Base-by-base conservation (phyloP, 2,329 filamentous ascomycete genomes). In the Tolypocladium paradoxum region DNA sequence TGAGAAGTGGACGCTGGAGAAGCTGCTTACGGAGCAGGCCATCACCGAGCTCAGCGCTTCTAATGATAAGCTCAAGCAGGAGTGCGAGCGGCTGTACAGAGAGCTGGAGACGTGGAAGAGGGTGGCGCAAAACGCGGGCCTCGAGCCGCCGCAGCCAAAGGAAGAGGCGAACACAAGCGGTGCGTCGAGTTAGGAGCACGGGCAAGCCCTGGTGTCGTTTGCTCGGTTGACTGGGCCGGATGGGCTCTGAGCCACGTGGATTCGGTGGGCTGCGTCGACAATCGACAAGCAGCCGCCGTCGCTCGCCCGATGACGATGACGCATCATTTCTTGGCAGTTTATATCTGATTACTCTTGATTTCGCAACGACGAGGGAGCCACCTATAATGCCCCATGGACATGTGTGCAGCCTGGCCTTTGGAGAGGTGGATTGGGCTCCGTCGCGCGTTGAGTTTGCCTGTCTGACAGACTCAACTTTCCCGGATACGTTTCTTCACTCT, bases 1-100 rank as follows among this genome's bases (percentile, higher is more conserved):
- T 57, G 92, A 96, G 68, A 90, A 96, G 70, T 93, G 88, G 88
- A 92, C 88, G 4, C 75, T 93, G 31, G 89, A 93, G 71, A 97
- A 97, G 73, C 79, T 95, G 38, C 78, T 93, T 38, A 92, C 88
- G 0, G 89, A 95, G 71, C 88, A 93, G 67, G 90, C 90, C 48
- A 92, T 95, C 60, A 84, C 85, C 18, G 92, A 97, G 70, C 82
- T 96, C 50, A 92, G 87, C 64, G 80, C 84, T 33, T 91, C 87
- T 58, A 95, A 92, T 63, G 89, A 95, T 61, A 93, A 91, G 71
- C 79, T 92, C 57, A 92, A 92, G 74, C 76, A 78, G 36, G 88
- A 93, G 65, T 88, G 85, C 60, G 85, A 90, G 66, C 77, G 87
- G 35, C 82, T 87, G 24, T 91, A 88, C 75, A 77, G 85, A 50